Evolutionary conservation across 1,284 basidiomycete species (phyloP), one percentile per base, ranked within the genome.

Genomic region (Acaromyces ingoldii): DNA sequence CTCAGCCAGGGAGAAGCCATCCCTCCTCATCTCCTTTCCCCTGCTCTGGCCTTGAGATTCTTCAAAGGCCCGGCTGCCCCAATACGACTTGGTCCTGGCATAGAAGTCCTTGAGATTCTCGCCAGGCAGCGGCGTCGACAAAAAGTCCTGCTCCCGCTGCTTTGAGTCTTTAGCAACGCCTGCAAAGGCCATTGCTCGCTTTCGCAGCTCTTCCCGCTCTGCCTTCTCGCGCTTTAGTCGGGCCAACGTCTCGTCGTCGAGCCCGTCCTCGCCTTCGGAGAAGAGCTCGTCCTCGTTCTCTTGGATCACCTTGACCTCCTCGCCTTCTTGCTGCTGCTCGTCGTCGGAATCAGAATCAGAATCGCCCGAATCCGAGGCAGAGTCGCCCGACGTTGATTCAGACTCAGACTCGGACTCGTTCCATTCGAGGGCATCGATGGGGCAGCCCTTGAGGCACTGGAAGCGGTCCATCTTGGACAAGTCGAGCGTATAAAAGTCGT

Each of bases 41-140:
- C 85, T 82, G 60, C 82, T 83, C 25, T 85, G 84, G 45, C 81
- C 83, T 3, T 77, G 78, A 24, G 53, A 58, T 24, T 66, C 57
- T 13, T 76, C 77, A 50, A 83, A 81, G 3, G 88, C 90, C 56
- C 83, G 85, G 49, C 84, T 83, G 0, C 86, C 81, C 91, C 91
- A 95, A 71, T 87, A 85, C 45, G 43, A 54, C 25, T 70, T 70
- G 3, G 65, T 86, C 5, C 91, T 83, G 10, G 86, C 83, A 70
- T 91, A 95, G 76, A 93, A 93, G 74, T 82, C 80, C 0, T 88
- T 85, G 6, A 93, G 76, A 0, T 86, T 88, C 74, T 95, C 91
- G n/a, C 89, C 89, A 0, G 90, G 89, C 5, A 86, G 79, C 0
- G 91, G 91, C 0, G 90, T 92, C 55, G 85, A 87, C 38, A 89